phyloP scores from a whole-genome alignment of 2,329 filamentous ascomycete genomes.

The Pyrenophora teres region DNA sequence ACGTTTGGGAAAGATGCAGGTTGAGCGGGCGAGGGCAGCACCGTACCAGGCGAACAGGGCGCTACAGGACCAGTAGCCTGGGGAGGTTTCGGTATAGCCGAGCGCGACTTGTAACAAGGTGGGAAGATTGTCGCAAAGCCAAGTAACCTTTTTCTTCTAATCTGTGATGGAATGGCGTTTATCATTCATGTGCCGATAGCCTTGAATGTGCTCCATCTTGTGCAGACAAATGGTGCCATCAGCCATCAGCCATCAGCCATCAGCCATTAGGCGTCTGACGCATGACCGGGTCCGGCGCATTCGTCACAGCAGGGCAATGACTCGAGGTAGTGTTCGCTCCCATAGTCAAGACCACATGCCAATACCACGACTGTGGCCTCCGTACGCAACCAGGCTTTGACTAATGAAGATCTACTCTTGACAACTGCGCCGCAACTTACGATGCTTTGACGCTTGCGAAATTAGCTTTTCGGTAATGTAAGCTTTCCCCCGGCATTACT shows the following conservation, averaged over 20 bases:
- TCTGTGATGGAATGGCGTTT: too few species aligned
- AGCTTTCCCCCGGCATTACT: not conserved
- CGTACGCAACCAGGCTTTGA: not conserved
- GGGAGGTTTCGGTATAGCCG: too few species aligned
- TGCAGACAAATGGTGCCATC: not conserved
- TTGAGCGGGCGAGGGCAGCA: too few species aligned
- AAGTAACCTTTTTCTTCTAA: too few species aligned
- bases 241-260: not conserved
- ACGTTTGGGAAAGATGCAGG: too few species aligned
- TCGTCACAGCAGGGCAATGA: not conserved
- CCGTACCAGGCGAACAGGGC: too few species aligned
- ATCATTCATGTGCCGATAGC: too few species aligned
- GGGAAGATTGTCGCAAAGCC: too few species aligned
- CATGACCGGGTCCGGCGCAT: not conserved
- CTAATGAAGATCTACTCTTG: conserved; percentile 3
- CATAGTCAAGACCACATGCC: not conserved
- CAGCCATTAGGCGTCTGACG: not conserved
- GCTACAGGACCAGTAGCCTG: too few species aligned
- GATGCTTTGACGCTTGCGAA: not conserved
- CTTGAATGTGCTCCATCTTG: too few species aligned
- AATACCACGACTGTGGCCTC: not conserved
- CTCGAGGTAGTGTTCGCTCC: not conserved
- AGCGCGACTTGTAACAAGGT: too few species aligned
- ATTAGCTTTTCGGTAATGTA: conserved; percentile 4
- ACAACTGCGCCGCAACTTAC: not conserved